Conservation (phyloP, 495 filamentous ascomycete genomes). For the Lindgomyces ingoldianus region DNA sequence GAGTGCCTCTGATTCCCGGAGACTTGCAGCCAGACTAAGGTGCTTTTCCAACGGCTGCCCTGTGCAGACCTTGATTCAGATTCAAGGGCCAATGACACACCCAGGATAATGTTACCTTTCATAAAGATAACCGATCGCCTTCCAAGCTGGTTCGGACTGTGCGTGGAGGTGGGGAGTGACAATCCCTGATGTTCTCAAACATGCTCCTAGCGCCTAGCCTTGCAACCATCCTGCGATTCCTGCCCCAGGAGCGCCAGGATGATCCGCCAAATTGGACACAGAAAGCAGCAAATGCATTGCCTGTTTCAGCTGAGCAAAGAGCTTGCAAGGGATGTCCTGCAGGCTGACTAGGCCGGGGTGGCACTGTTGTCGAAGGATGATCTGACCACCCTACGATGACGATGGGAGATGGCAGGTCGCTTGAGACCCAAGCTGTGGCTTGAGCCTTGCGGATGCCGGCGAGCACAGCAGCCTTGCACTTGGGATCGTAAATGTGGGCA, state of each 20-base stretch:
- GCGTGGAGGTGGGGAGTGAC: conserved; percentile 13
- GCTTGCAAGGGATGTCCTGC: conserved; percentile 30
- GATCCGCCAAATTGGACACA: conserved; percentile 23
- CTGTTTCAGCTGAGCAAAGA: conserved; percentile 31
- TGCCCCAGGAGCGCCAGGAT: conserved; percentile 11
- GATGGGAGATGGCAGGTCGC: conserved; percentile 18
- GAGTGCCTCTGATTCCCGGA: conserved; percentile 9
- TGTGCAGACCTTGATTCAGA: conserved; percentile 31
- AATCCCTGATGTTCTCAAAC: conserved; percentile 1
- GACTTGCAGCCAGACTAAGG: conserved; percentile 12
- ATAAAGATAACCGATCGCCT: conserved; percentile 25
- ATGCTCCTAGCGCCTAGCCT: conserved; percentile 11
- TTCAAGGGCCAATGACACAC: conserved; percentile 20
- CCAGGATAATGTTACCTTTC: conserved; percentile 23
- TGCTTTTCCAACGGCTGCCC: conserved; percentile 20
- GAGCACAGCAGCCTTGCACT: conserved; percentile 26
- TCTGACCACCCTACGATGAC: conserved; percentile 25
- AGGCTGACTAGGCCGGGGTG: conserved; percentile 27
- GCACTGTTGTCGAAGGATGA: conserved; percentile 20
- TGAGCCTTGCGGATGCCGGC: conserved; percentile 20
- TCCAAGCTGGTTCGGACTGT: conserved; percentile 24
- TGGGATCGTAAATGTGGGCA: conserved; percentile 14
- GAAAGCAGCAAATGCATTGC: conserved; percentile 27
- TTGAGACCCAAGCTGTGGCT: conserved; percentile 27
- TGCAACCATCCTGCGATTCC: conserved; percentile 10